Percentiles rank a stretch among this genome's conserved stretches.
Evolutionary conservation across 176 grass and related monocot genomes (phyloP).

Genomic region (Zea luxurians): DNA sequence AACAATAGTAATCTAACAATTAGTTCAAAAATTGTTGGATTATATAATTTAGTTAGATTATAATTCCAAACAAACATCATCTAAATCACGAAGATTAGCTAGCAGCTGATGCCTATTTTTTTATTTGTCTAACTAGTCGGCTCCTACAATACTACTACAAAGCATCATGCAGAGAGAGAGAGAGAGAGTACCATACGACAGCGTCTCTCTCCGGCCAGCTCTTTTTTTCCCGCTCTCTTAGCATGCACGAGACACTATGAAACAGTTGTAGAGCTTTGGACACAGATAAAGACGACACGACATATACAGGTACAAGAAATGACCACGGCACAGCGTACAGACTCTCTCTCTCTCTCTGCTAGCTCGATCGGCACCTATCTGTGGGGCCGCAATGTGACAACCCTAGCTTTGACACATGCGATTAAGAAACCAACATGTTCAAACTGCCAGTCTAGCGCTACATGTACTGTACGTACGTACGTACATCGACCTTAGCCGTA

Average conservation of each 20-base stretch:
- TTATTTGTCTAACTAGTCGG: no score
- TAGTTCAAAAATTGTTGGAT: no score
- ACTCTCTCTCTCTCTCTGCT: neutral
- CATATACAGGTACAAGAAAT: conserved; percentile 40
- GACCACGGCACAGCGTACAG: conserved; percentile 31
- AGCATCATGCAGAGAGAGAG: neutral
- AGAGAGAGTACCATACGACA: no score
- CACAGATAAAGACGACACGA: conserved; percentile 60
- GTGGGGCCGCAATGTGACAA: neutral
- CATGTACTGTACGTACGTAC: neutral
- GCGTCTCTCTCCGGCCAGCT: conserved; percentile 3
- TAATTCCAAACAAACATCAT: no score
- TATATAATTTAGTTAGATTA: no score
- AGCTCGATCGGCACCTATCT: neutral
- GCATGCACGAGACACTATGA: conserved; percentile 62
- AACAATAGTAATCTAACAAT: conserved; percentile 14
- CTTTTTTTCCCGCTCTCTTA: conserved; percentile 23
- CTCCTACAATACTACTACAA: neutral
- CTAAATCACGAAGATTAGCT: neutral
- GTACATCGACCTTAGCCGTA: neutral
- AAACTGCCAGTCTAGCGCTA: neutral
- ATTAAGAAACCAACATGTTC: neutral
- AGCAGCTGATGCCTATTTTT: neutral
- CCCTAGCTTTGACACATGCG: neutral
- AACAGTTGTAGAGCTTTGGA: conserved; percentile 58